Evolutionary conservation across 805 yeast genomes (phyloP), one percentile per base, ranked within the genome.

Genomic region (Myxozyma neotropica): DNA sequence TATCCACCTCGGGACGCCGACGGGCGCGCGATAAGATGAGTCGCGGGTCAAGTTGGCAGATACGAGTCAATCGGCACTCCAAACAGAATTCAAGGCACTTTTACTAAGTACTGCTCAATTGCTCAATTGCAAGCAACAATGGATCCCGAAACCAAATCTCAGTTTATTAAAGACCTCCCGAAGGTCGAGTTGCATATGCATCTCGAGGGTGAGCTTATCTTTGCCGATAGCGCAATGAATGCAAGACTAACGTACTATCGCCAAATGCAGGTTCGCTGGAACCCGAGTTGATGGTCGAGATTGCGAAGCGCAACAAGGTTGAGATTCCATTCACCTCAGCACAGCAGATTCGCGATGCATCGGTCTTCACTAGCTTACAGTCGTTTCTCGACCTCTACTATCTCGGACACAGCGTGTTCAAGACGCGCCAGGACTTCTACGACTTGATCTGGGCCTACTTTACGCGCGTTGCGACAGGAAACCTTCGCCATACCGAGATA

Each of bases 121-220:
- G 3, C 44, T 13, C 46, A 31, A 39, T 46, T 46, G 38, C 31
- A 8, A 19, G 24, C 48, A 19, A 21, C 36, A 47, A 62, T 62
- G 66, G 64, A 62, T 35, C 57, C 49, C 45, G 45, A 26, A 2
- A 62, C 66, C 17, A 62, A 62, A 45, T 51, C 61, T 10, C 63
- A 72, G 59, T 88, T 87, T 72, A 78, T 88, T 50, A 76, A 73
- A 42, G 93, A 86, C 67, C 77, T 89, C 52, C 96, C 96, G 59
- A 89, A 89, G 73, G 88, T 94, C 76, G 96, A 89, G 72, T 93
- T 88, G 71, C 96, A 89, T 71, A 82, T 88, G 61, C 96, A 89
- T 73, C 72, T 89, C 46, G 95, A 88, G 76, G 96, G 95, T 43
- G 86, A 29, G 60, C 35, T 19, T 47, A 31, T 33, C n/a, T 13